phyloP scores from a whole-genome alignment of 129 eudicot species.

The Mikania micrantha region DNA sequence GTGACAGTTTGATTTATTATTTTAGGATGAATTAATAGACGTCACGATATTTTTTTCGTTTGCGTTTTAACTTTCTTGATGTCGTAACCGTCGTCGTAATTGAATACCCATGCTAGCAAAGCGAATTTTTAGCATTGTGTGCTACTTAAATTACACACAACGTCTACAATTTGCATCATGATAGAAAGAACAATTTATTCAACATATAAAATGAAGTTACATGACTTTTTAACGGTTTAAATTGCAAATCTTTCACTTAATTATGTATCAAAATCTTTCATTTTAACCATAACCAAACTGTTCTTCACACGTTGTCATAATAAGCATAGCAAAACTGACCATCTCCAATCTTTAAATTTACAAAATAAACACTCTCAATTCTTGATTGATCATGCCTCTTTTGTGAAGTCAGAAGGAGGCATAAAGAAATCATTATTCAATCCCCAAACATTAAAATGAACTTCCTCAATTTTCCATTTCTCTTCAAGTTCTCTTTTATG shows the following conservation, averaged over 20 bases:
- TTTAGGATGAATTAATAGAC: no score
- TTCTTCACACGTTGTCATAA: constrained; percentile 11
- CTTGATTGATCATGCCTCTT: constrained; percentile 3
- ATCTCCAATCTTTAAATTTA: constrained; percentile 1
- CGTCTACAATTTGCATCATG: not conserved
- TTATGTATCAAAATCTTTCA: not conserved
- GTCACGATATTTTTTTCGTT: no score
- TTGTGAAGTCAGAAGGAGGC: constrained; percentile 55
- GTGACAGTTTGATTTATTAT: no score
- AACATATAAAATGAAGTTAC: constrained; percentile 4
- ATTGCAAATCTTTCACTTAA: not conserved
- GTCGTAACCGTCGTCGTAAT: no score
- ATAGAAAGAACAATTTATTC: not conserved
- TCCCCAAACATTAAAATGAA: constrained; percentile 72
- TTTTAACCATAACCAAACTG: not conserved
- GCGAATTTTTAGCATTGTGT: no score
- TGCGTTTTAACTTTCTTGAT: no score
- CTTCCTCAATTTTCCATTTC: constrained; percentile 81
- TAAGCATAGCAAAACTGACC: not conserved
- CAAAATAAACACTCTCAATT: not conserved
- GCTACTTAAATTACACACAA: not conserved
- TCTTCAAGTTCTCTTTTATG: constrained; percentile 84
- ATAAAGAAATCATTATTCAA: constrained; percentile 56
- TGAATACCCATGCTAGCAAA: no score
- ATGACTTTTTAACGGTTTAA: not conserved